These are phyloP conservation scores for Scheffersomyces parashehatae DNA, from an alignment of 1,139 yeast species.

Conservation along the genomic window DNA sequence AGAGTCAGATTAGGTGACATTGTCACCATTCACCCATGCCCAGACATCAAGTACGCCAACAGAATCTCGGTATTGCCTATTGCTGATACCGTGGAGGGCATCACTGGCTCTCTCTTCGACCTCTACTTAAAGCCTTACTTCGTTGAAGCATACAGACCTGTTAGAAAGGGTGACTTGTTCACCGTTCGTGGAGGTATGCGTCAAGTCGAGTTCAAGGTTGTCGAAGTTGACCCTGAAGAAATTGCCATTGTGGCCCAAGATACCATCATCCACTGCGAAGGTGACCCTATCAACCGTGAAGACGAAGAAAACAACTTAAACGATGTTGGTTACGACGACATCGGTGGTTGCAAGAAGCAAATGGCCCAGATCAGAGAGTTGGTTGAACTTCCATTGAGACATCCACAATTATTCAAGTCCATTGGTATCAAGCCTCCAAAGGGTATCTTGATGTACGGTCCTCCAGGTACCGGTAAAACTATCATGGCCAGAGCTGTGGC, in stretches of 20 bases:
- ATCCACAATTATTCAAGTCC: slow-evolving; percentile 93
- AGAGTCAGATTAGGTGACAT: slow-evolving; percentile 94
- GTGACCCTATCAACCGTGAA: slow-evolving; percentile 98
- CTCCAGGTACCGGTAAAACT: slow-evolving; percentile 99
- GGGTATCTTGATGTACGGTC: slow-evolving; percentile 97
- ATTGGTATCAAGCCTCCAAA: slow-evolving; percentile 98
- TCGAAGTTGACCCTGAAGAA: slow-evolving; percentile 96
- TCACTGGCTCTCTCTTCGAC: slow-evolving; percentile 96
- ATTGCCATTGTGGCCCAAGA: slow-evolving; percentile 98
- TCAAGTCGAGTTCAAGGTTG: slow-evolving; percentile 97
- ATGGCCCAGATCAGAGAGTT: slow-evolving; percentile 98
- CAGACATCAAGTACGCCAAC: slow-evolving; percentile 93
- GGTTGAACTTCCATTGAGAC: slow-evolving; percentile 95
- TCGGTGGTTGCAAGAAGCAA: slow-evolving; percentile 98
- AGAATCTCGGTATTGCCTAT: slow-evolving; percentile 95
- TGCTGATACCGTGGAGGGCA: slow-evolving; percentile 97
- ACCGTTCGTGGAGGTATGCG: slow-evolving; percentile 98
- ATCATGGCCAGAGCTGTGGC: slow-evolving; percentile 99
- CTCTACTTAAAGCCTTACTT: slow-evolving; percentile 96
- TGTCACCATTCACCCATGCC: slow-evolving; percentile 90
- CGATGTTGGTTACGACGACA: slow-evolving; percentile 98
- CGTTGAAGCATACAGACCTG: slow-evolving; percentile 98
- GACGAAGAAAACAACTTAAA: slow-evolving; percentile 96
- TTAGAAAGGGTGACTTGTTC: slow-evolving; percentile 95
- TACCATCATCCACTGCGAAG: slow-evolving; percentile 97